Percentiles rank a stretch among this genome's conserved stretches.
phyloP scores from a whole-genome alignment of 2,329 filamentous ascomycete genomes.

The Alternaria conjuncta region DNA sequence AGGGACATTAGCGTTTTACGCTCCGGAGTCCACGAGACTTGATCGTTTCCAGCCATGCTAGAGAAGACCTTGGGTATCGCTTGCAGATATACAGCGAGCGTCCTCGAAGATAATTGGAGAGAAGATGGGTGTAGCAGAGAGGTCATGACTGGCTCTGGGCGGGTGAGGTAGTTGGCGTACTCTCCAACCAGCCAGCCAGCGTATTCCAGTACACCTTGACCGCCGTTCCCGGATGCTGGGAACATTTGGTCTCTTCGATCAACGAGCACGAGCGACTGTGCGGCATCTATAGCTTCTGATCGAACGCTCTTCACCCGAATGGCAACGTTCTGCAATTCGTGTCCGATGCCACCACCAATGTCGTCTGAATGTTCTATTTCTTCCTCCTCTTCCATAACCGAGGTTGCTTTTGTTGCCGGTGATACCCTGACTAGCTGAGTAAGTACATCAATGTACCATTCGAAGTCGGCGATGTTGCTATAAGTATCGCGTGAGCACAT shows the following conservation, averaged over 20 bases:
- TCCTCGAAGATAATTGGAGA: constrained; percentile 65
- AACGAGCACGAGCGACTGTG: constrained; percentile 73
- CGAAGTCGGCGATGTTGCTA: constrained; percentile 84
- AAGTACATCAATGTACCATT: constrained; percentile 94
- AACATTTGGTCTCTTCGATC: constrained; percentile 66
- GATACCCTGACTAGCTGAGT: constrained; percentile 79
- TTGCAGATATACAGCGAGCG: constrained; percentile 82
- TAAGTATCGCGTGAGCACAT: constrained; percentile 95
- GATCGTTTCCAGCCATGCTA: constrained; percentile 69
- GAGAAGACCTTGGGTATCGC: constrained; percentile 86
- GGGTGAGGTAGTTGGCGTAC: constrained; percentile 74
- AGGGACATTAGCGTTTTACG: constrained; percentile 77
- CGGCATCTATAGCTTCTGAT: constrained; percentile 78
- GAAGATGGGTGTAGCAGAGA: constrained; percentile 73
- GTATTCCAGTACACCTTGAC: constrained; percentile 72
- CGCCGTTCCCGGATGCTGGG: constrained; percentile 57
- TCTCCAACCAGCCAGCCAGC: constrained; percentile 89
- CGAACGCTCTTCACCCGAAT: constrained; percentile 89
- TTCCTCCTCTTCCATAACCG: constrained; percentile 34
- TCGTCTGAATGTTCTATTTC: constrained; percentile 40
- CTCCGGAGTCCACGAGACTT: constrained; percentile 72
- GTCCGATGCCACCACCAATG: constrained; percentile 75
- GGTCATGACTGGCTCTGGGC: constrained; percentile 74
- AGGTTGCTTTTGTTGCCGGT: constrained; percentile 56
- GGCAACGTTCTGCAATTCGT: constrained; percentile 86